Percentiles rank a stretch among this genome's conserved stretches.
Conservation (phyloP, 257 asterid species). For the Nicotiana benthamiana region DNA sequence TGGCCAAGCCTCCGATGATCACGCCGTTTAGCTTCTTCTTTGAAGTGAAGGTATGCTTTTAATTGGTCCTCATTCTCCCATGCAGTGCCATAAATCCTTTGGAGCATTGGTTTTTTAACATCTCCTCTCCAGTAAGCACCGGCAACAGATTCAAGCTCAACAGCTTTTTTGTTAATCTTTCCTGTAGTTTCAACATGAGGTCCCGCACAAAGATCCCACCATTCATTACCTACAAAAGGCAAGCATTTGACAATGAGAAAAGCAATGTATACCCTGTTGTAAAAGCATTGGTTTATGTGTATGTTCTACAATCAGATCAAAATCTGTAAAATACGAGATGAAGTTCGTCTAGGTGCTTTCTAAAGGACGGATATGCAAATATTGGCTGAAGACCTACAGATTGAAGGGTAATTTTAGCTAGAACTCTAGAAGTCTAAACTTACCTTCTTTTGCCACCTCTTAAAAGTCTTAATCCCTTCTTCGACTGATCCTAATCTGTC, state of each 20-base stretch:
- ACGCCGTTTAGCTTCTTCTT: constrained; percentile 96
- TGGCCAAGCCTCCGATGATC: constrained; percentile 94
- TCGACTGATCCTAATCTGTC: not conserved
- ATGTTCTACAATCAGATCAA: not conserved
- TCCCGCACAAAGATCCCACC: constrained; percentile 99
- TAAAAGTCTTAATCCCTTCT: not conserved
- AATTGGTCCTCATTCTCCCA: constrained; percentile 96
- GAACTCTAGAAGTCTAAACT: not conserved
- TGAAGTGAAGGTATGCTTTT: constrained; percentile 78
- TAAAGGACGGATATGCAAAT: not conserved
- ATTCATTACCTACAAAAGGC: constrained; percentile 54
- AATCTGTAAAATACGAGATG: not conserved
- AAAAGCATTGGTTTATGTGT: not conserved
- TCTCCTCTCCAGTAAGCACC: constrained; percentile 99
- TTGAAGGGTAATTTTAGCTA: not conserved
- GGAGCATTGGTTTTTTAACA: constrained; percentile 76
- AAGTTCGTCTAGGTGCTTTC: not conserved
- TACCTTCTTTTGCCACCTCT: not conserved
- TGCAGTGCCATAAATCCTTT: constrained; percentile 95
- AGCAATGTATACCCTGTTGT: not conserved
- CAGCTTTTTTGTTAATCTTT: constrained; percentile 67
- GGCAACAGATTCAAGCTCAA: constrained; percentile 95
- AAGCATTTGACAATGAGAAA: not conserved
- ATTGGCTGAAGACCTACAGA: not conserved
- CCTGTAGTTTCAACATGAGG: constrained; percentile 99